Evolutionary conservation across 78 protist genomes (phyloP), one percentile per base, ranked within the genome.

Genomic region (Tieghemostelium lacteum): DNA sequence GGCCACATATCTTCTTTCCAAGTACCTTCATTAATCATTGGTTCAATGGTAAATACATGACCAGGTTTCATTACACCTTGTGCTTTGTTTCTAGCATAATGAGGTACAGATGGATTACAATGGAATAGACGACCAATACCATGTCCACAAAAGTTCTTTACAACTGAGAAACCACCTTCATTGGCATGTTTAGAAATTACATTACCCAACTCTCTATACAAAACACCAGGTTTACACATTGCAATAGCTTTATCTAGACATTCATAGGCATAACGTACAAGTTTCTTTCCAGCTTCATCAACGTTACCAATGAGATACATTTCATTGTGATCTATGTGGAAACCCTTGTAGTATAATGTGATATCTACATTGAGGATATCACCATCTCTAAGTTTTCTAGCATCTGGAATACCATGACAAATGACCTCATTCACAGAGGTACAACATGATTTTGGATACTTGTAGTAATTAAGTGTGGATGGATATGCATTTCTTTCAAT

Each of bases 361-460:
- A 99, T 92, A 86, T 99, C 99, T 34, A 98, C 45, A 78, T 98
- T 98, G 58, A 98, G 86, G 22, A 98, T 96, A 65, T 97, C 96
- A 45, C 99, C 99, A 16, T 97, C 98, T 42, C 75, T 26, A 42
- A 97, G 71, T 34, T 75, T 80, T 34, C 86, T 40, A 6, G 20
- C 7, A 74, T 97, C 99, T 26, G 99, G 99, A 29, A 98, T 98
- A 67, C 99, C 99, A 93, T 98, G 99, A 75, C 99, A 98, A 37
- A 98, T 94, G 28, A 97, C 95, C 57, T 98, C 98, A 75, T 97
- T 97, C 50, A 97, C 75, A 5, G 96, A 91, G 62, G 98, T 96
- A 92, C 98, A 98, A 49, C 88, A 85, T 1, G 95, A 73, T 94
- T 97, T 98, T 26, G 99, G 99, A 86, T 96, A 98, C 55, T 74